Base-by-base conservation (phyloP, 352 stramenopile species). In the Globisporangium camurandrum region DNA sequence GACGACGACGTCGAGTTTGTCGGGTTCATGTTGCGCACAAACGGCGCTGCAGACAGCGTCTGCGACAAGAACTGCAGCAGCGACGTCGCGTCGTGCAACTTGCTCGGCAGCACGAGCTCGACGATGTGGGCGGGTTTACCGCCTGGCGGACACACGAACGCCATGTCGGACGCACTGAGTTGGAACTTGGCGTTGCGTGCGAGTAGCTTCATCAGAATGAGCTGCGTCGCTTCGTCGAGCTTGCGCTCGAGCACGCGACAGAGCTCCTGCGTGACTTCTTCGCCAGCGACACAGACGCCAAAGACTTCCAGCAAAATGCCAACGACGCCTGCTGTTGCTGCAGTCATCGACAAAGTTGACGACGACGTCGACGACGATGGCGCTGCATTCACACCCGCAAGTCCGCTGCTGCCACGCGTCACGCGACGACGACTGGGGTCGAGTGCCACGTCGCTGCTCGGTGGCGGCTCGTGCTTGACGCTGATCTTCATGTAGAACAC, bases 401-500 rank as follows among this genome's bases (percentile, higher is more conserved):
- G 26, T 10, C 48, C 48, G 24, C 48, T 56, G 26, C 49, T 42
- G 27, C 52, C 46, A 11, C 55, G 55, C 46, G 30, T 16, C 39
- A 48, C 40, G 47, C 43, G 67, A 20, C 30, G 54, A 39, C 42
- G 42, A 45, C 36, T 41, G 36, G 9, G 22, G 60, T 54, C 51
- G 10, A 22, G 10, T 51, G 34, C 14, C 17, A 19, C 11, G 47
- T 54, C 10, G 46, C 39, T 7, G 31, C 24, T 22, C 12, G 45
- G 14, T 46, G 16, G 3, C 4, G 8, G 40, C 23, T 61, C 64
- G 36, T 74, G 64, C 44, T 68, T 72, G 46, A 87, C 66, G 39
- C 77, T 84, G 56, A 93, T 89, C 48, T 88, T 88, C 65, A 95
- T 90, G 56, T 95, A 95, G 62, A 93, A 95, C 19, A 93, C 84